phyloP scores from a whole-genome alignment of 179 eudicot species.

The Beta macrorhiza region DNA sequence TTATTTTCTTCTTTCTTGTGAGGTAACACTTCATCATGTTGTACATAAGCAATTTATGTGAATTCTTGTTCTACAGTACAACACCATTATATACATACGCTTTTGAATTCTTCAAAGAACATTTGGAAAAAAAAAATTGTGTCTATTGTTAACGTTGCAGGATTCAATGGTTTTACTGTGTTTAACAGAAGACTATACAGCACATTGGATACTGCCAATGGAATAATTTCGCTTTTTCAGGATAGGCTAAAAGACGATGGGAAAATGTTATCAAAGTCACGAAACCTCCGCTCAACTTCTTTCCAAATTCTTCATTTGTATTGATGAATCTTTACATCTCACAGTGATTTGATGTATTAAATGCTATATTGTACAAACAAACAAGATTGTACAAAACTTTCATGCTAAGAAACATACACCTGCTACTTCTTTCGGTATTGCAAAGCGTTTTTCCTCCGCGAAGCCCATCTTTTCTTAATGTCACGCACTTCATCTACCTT shows the following conservation, averaged over 20 bases:
- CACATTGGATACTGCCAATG: not conserved
- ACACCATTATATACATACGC: not conserved
- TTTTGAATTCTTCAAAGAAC: not conserved
- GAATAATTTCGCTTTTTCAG: too few relatives aligned
- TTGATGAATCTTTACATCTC: not conserved
- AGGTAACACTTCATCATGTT: not conserved
- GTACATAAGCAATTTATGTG: constrained; percentile 20
- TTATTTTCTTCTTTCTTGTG: too few relatives aligned
- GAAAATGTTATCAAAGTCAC: not conserved
- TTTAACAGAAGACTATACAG: not conserved
- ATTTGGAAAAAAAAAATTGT: too few relatives aligned
- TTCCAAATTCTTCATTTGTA: not conserved
- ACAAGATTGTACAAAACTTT: constrained; percentile 17
- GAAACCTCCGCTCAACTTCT: not conserved
- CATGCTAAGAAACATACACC: constrained; percentile 2
- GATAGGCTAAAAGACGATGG: not conserved
- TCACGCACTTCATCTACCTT: constrained; percentile 32
- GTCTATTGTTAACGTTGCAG: not conserved
- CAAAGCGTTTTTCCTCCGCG: constrained; percentile 51
- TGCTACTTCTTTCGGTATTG: constrained; percentile 28
- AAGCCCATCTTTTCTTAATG: constrained; percentile 83
- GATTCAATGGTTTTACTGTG: not conserved
- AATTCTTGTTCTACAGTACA: not conserved
- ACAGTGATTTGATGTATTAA: not conserved
- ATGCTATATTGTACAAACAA: constrained; percentile 13